Conservation (phyloP, 2,329 filamentous ascomycete species). For the Chaetomium globosum region DNA sequence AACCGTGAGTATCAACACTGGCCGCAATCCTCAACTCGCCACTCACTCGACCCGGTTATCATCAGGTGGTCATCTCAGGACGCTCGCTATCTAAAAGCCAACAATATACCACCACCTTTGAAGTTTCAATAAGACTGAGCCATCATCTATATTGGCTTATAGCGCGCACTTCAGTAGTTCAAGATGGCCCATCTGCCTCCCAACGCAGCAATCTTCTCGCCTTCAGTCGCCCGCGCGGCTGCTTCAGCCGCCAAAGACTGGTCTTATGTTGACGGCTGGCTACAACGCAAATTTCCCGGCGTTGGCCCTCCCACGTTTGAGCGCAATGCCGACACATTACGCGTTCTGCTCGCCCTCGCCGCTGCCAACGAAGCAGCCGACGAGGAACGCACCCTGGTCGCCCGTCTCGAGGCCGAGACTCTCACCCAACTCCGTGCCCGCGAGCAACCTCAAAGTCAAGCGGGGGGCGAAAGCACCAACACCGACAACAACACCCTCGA, state of each 20-base stretch:
- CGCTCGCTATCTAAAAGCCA: neutral
- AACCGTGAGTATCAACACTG: neutral
- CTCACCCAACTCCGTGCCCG: slow-evolving; percentile 55
- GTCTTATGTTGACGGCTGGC: slow-evolving; percentile 84
- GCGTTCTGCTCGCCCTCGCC: slow-evolving; percentile 72
- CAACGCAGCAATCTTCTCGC: slow-evolving; percentile 65
- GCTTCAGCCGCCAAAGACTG: slow-evolving; percentile 87
- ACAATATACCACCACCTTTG: neutral
- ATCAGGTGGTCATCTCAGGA: neutral
- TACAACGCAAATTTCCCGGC: slow-evolving; percentile 68
- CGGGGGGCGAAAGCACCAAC: neutral
- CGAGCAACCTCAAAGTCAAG: slow-evolving; percentile 36
- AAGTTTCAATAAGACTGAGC: neutral
- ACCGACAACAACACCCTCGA: slow-evolving; percentile 28
- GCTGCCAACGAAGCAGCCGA: slow-evolving; percentile 76
- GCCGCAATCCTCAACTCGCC: no score
- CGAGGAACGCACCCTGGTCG: slow-evolving; percentile 64
- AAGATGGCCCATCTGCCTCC: slow-evolving; percentile 46
- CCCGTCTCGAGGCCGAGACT: slow-evolving; percentile 61
- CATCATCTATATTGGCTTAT: neutral
- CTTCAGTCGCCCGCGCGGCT: slow-evolving; percentile 70
- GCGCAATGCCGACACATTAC: slow-evolving; percentile 81
- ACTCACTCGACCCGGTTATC: neutral
- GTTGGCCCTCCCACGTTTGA: slow-evolving; percentile 73
- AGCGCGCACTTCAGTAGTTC: neutral